Percentiles rank a stretch among this genome's conserved stretches.
Evolutionary conservation across 1,284 basidiomycete species (phyloP).

Genomic region (Ganoderma lucidum): DNA sequence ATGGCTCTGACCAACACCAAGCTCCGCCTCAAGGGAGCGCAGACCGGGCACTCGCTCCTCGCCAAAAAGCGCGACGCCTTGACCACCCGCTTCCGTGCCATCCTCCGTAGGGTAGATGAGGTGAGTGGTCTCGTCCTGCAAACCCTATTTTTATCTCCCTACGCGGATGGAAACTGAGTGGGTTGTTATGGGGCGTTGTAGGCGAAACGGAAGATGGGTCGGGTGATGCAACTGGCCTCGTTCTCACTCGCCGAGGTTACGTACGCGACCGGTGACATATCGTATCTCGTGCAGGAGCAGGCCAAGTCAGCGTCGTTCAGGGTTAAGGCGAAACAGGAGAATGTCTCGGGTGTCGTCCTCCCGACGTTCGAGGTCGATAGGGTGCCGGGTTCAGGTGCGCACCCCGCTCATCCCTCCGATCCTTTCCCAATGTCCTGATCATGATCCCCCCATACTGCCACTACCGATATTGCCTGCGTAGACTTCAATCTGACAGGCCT

Average conservation of each 20-base stretch:
- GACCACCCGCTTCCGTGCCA: slow-evolving; percentile 91
- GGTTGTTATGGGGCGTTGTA: slow-evolving; percentile 41
- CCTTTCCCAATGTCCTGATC: not conserved
- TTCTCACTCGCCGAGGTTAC: slow-evolving; percentile 99
- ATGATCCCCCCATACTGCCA: not conserved
- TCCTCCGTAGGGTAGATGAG: slow-evolving; percentile 94
- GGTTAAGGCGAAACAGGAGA: slow-evolving; percentile 97
- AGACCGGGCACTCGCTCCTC: slow-evolving; percentile 96
- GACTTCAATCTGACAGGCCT: slow-evolving; percentile 99
- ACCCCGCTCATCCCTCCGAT: not conserved
- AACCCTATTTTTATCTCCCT: too few relatives aligned
- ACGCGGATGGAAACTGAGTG: not conserved
- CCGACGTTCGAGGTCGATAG: slow-evolving; percentile 95
- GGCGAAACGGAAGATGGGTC: slow-evolving; percentile 99
- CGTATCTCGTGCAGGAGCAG: slow-evolving; percentile 94
- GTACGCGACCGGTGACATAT: slow-evolving; percentile 97
- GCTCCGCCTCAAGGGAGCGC: slow-evolving; percentile 92
- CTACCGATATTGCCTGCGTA: slow-evolving; percentile 41
- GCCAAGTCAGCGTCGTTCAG: slow-evolving; percentile 92
- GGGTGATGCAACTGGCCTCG: slow-evolving; percentile 97
- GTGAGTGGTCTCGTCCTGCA: slow-evolving; percentile 51
- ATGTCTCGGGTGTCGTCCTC: slow-evolving; percentile 97
- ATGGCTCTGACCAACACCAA: slow-evolving; percentile 97
- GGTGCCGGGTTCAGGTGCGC: slow-evolving; percentile 80
- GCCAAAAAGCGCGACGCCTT: slow-evolving; percentile 98